Evolutionary conservation across 192 early-diverging fungal species (phyloP).

Genomic region (Chytriomyces sp.): DNA sequence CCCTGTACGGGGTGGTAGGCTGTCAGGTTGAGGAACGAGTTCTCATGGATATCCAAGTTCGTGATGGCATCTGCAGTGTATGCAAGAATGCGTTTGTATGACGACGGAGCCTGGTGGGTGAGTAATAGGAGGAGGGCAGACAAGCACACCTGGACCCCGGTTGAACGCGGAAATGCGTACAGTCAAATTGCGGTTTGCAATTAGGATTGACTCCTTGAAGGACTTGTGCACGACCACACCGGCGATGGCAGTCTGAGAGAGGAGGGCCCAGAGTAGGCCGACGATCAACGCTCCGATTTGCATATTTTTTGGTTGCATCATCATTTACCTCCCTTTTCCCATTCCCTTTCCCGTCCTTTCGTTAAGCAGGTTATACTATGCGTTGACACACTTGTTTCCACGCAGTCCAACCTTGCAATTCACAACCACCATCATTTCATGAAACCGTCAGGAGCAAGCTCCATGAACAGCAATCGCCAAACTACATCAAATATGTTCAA

Average conservation of each 20-base stretch:
- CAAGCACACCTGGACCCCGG: background rate
- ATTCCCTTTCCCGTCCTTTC: background rate
- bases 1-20: background rate
- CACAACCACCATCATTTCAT: too few relatives aligned
- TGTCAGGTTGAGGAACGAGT: background rate
- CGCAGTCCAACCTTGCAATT: too few relatives aligned
- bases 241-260: background rate
- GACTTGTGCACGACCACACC: constrained; percentile 23
- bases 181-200: background rate
- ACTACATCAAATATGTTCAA: too few relatives aligned
- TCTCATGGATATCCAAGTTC: constrained; percentile 1
- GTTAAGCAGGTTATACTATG: too few relatives aligned
- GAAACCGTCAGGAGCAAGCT: too few relatives aligned
- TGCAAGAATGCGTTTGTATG: background rate
- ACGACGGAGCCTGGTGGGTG: background rate
- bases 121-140: background rate
- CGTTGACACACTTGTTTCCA: too few relatives aligned
- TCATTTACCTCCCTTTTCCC: background rate
- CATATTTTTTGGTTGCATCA: background rate
- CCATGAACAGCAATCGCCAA: too few relatives aligned
- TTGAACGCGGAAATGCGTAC: constrained; percentile 13
- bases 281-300: background rate
- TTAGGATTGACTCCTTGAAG: constrained; percentile 11
- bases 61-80: background rate
- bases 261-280: background rate